Percentiles rank a stretch among this genome's conserved stretches.
Evolutionary conservation across 78 protist species (phyloP).

Genomic region (Dictyostelium citrinum): DNA sequence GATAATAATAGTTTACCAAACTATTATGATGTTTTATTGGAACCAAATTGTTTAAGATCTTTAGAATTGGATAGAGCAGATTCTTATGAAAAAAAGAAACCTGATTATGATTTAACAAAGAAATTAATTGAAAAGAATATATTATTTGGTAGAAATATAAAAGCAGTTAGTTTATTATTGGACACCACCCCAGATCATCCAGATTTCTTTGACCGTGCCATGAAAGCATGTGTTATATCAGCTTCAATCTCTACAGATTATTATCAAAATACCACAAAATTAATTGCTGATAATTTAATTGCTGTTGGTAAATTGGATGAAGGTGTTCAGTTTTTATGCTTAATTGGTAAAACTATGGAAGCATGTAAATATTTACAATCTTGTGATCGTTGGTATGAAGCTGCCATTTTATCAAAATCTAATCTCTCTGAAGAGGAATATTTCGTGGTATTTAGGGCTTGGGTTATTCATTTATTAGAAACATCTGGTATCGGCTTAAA

Average conservation of each 20-base stretch:
- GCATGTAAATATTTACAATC: slow-evolving; percentile 73
- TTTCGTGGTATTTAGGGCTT: slow-evolving; percentile 4
- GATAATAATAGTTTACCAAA: slow-evolving; percentile 4
- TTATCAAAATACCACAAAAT: slow-evolving; percentile 46
- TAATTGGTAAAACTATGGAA: slow-evolving; percentile 64
- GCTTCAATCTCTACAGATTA: slow-evolving; percentile 43
- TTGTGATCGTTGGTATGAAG: slow-evolving; percentile 69
- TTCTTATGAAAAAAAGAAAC: slow-evolving; percentile 34
- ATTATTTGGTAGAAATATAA: slow-evolving; percentile 17
- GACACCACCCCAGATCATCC: slow-evolving; percentile 71
- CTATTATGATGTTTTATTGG: slow-evolving; percentile 45
- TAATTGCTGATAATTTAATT: slow-evolving; percentile 67
- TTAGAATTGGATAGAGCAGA: slow-evolving; percentile 26
- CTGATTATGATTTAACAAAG: slow-evolving; percentile 16
- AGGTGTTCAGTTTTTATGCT: slow-evolving; percentile 77
- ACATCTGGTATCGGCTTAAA: neutral
- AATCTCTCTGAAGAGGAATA: slow-evolving; percentile 50
- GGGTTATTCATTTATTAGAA: slow-evolving; percentile 30
- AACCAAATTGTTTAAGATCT: neutral
- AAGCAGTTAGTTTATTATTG: slow-evolving; percentile 28
- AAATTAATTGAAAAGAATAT: slow-evolving; percentile 40
- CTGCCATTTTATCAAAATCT: slow-evolving; percentile 55
- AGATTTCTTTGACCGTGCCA: slow-evolving; percentile 48
- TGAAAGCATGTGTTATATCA: slow-evolving; percentile 67
- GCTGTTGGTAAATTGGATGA: slow-evolving; percentile 70